Evolutionary conservation across 2,329 filamentous ascomycete genomes (phyloP), one percentile per base, ranked within the genome.

Genomic region (Lecanicillium sp.): DNA sequence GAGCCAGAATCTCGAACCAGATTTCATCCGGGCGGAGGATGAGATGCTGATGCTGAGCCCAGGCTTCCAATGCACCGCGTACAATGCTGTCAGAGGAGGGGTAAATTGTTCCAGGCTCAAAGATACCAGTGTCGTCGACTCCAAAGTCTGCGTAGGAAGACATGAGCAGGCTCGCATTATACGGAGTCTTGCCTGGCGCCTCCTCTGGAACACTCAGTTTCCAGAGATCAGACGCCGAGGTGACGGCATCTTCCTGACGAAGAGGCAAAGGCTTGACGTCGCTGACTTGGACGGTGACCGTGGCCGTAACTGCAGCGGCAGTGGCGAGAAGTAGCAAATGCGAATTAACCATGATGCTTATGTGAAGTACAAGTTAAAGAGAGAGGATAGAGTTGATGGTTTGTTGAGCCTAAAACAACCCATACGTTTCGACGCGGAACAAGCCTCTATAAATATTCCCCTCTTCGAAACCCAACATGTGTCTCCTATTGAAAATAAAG

Each of bases 1-100:
- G 71, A 1, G 59, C 57, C 4, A 76, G 56, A 37, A 75, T 68
- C 35, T 71, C 63, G 45, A 75, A 67, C 72, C 72, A 76, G 20
- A 76, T 53, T 37, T 74, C 71, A 28, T 76, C 71, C 0, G 72
- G 71, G 1, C 71, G 63, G 12, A 75, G 52, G 1, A 62, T 56
- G 2, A 76, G 56, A 45, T 71, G 62, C 41, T 71, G 64, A 40
- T 73, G 69, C 35, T 64, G 51, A 19, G 60, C 67, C 61, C 72
- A 73, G 1, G 70, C 69, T 22, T 65, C 56, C 30, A 71, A 53
- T 4, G 62, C 62, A 13, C 64, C 60, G 14, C 64, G 57, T 15
- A 72, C 56, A 44, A 73, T 60, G 18, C 66, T 64, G 41, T 51
- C 55, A 0, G 58, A 62, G 1, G 56, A 59, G 2, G 57, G 48